A percentile compares a stretch with the other conserved stretches of the same genome.
phyloP scores from a whole-genome alignment of 257 asterid species.

The Parsonsia alboflavescens region DNA sequence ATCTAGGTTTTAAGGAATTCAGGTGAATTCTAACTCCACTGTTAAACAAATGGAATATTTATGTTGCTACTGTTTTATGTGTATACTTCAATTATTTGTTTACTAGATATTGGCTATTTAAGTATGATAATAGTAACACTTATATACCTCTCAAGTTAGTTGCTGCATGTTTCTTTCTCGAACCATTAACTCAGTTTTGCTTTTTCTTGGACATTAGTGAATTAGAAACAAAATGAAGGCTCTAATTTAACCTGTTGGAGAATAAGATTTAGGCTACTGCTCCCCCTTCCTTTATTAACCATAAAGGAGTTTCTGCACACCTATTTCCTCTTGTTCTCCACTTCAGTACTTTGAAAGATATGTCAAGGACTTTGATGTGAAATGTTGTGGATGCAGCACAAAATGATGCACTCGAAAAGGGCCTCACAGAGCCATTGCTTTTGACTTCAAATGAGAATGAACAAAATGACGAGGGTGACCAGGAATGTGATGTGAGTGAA shows the following conservation, averaged over 20 bases:
- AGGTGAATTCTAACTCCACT: background rate
- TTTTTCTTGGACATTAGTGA: background rate
- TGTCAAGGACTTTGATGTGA: constrained; percentile 15
- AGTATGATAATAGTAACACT: background rate
- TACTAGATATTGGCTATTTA: background rate
- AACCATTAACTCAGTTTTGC: background rate
- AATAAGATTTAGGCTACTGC: background rate
- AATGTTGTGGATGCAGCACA: constrained; percentile 33
- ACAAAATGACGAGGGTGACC: constrained; percentile 59
- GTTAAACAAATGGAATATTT: background rate
- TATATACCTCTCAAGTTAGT: background rate
- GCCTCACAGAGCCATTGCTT: constrained; percentile 71
- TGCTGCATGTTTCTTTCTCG: background rate
- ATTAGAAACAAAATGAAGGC: background rate
- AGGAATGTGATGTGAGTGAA: constrained; percentile 79
- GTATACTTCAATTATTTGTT: background rate
- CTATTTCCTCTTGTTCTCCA: background rate
- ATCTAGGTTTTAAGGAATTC: background rate
- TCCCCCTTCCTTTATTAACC: background rate
- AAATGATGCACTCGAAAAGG: constrained; percentile 72
- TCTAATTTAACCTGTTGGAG: background rate
- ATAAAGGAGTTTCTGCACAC: background rate
- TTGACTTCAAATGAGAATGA: constrained; percentile 38
- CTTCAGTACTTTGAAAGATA: background rate
- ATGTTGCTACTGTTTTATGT: background rate